A percentile compares a stretch with the other conserved stretches of the same genome.
phyloP scores from a whole-genome alignment of 1,284 basidiomycete species.

The Apiotrichum mycotoxinovorans region DNA sequence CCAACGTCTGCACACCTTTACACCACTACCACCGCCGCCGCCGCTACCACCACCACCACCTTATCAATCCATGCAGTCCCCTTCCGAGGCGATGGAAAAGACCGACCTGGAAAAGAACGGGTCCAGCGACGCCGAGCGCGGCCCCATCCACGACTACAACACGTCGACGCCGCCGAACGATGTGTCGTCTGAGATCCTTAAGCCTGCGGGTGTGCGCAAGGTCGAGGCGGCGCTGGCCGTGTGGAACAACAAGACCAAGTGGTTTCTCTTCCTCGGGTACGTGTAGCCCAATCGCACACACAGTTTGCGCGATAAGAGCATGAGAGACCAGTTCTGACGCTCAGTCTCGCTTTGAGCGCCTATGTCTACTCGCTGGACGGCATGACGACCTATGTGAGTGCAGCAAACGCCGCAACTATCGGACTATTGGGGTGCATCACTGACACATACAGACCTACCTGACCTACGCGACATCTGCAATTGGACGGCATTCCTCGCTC shows the following conservation, averaged over 20 bases:
- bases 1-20: too few species aligned
- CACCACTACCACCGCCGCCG: too few species aligned
- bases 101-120: too few species aligned
- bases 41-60: too few species aligned
- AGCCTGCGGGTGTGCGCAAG: constrained; percentile 33
- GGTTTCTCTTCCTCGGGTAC: constrained; percentile 63
- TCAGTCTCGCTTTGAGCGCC: constrained; percentile 58
- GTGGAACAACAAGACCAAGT: constrained; percentile 53
- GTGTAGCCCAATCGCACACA: constrained; percentile 18
- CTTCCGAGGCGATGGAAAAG: too few species aligned
- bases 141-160: too few species aligned
- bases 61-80: too few species aligned
- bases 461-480: constrained; percentile 47
- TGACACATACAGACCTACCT: neutral
- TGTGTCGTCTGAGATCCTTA: neutral
- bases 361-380: constrained; percentile 73
- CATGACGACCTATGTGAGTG: constrained; percentile 61
- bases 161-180: neutral
- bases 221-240: constrained; percentile 44
- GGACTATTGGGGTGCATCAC: too few species aligned
- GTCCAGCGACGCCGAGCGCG: too few species aligned
- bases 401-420: too few species aligned
- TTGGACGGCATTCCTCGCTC: constrained; percentile 56
- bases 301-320: too few species aligned
- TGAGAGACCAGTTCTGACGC: too few species aligned